Evolutionary conservation across 83 land plant genomes (phyloP).

Genomic region (Picea abies): DNA sequence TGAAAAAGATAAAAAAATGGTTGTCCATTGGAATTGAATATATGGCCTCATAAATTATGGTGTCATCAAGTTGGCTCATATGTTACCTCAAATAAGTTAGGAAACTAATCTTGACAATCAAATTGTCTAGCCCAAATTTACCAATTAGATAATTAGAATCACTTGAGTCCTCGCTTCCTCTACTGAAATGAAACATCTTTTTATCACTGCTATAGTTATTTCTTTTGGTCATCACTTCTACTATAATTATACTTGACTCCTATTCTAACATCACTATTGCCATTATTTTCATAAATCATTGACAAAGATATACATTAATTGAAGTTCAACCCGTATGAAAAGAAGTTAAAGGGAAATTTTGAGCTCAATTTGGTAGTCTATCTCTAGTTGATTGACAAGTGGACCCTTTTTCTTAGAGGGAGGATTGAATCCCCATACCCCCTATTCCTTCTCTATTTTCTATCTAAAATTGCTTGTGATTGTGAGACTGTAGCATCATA

Average conservation of each 20-base stretch:
- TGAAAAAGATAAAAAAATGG: neutral
- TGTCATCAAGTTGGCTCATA: neutral
- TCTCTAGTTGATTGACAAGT: no score
- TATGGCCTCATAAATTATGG: constrained; percentile 6
- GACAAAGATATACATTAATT: no score
- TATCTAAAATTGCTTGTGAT: no score
- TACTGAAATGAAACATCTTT: no score
- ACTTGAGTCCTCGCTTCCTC: neutral
- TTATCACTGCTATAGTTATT: neutral
- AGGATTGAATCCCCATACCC: no score
- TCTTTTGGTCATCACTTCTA: neutral
- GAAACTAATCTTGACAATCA: neutral
- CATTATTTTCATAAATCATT: neutral
- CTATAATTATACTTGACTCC: neutral
- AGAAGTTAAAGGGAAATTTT: no score
- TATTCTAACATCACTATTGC: neutral
- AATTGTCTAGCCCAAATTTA: neutral
- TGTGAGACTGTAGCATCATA: no score
- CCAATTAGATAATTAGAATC: neutral
- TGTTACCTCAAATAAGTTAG: neutral
- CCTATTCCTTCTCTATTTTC: no score
- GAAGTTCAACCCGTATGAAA: no score
- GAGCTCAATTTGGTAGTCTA: no score
- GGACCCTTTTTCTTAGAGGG: no score
- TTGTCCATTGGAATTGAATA: neutral